Evolutionary conservation across 805 yeast genomes (phyloP).

Genomic region (Candida ponderosae): DNA sequence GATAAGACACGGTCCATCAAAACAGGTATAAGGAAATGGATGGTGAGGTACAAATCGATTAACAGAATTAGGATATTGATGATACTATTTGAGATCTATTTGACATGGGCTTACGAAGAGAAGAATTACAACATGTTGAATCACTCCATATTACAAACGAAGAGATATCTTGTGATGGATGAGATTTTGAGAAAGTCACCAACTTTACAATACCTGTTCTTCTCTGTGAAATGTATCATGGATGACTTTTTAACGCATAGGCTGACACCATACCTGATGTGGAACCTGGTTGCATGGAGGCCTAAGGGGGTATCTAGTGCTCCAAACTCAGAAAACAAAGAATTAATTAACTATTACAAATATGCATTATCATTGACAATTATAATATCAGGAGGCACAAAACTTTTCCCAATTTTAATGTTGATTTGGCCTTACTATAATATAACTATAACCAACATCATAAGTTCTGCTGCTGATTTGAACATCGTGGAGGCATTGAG

Average conservation of each 20-base stretch:
- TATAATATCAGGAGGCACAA: conserved; percentile 69
- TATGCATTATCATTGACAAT: conserved; percentile 56
- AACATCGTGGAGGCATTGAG: conserved; percentile 60
- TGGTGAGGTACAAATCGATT: conserved; percentile 16
- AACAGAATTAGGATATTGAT: conserved; percentile 53
- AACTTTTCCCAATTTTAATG: conserved; percentile 85
- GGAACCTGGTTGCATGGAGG: conserved; percentile 21
- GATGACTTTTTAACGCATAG: conserved; percentile 36
- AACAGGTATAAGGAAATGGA: conserved; percentile 12
- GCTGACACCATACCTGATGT: conserved; percentile 23
- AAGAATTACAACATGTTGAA: conserved; percentile 28
- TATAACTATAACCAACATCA: conserved; percentile 51
- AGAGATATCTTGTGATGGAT: conserved; percentile 20
- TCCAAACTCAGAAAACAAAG: background rate
- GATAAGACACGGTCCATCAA: background rate
- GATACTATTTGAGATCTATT: conserved; percentile 78
- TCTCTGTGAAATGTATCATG: conserved; percentile 42
- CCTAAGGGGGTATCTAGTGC: conserved; percentile 8
- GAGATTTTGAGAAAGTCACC: conserved; percentile 27
- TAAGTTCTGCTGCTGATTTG: conserved; percentile 51
- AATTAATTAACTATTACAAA: conserved; percentile 22
- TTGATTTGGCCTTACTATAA: conserved; percentile 95
- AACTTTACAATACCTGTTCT: conserved; percentile 46
- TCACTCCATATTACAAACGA: no score
- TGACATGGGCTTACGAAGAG: conserved; percentile 90